Evolutionary conservation across 495 filamentous ascomycete genomes (phyloP).

Genomic region (Pseudomonodictys pantanalensis): DNA sequence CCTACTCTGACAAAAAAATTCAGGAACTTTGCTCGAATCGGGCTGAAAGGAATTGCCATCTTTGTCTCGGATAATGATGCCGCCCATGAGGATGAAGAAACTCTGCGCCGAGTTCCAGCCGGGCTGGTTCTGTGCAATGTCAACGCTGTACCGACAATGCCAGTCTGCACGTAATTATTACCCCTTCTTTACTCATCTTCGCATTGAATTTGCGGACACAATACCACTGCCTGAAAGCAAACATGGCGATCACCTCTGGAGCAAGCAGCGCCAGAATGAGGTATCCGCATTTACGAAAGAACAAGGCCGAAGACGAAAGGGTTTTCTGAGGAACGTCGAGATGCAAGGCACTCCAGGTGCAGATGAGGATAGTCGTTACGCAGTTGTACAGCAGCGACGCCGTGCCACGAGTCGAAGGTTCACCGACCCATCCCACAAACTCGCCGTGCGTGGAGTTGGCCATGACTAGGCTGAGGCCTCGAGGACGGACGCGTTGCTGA

Average conservation of each 20-base stretch:
- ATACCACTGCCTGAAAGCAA: background rate
- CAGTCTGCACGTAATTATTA: background rate
- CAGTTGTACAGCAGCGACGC: slow-evolving; percentile 14
- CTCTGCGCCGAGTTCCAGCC: background rate
- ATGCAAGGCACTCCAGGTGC: slow-evolving; percentile 16
- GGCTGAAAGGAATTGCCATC: background rate
- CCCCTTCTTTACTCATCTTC: background rate
- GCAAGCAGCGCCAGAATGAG: background rate
- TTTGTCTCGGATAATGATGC: background rate
- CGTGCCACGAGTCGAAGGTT: slow-evolving; percentile 11
- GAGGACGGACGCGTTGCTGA: too few relatives aligned
- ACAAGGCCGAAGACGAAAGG: background rate
- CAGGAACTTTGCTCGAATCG: background rate
- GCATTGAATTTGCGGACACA: background rate
- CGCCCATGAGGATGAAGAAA: slow-evolving; percentile 11
- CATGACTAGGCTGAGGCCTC: background rate
- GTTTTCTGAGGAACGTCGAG: background rate
- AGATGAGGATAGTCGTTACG: slow-evolving; percentile 12
- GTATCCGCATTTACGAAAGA: background rate
- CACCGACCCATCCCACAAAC: slow-evolving; percentile 3
- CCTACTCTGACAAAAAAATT: background rate
- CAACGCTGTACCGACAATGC: background rate
- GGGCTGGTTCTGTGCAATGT: background rate
- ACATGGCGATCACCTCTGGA: slow-evolving; percentile 1
- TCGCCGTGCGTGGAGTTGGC: background rate